phyloP scores from a whole-genome alignment of 805 yeast species.

The Metschnikowia lachancei region DNA sequence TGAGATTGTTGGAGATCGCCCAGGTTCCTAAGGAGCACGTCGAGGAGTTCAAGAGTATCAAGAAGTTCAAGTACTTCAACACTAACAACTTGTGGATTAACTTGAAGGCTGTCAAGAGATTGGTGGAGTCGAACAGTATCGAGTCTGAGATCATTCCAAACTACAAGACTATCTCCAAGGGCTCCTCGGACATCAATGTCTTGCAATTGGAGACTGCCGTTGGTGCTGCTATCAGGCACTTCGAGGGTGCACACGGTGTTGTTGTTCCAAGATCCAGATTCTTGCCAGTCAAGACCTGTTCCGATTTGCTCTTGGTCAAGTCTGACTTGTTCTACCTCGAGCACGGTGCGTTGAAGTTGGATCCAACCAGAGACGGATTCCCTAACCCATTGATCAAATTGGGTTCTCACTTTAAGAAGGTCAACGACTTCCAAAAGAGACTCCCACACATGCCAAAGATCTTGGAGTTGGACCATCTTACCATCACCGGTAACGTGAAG shows the following conservation, averaged over 20 bases:
- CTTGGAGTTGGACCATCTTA: conserved; percentile 93
- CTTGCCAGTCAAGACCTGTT: conserved; percentile 96
- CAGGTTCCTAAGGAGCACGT: conserved; percentile 98
- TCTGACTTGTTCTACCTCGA: conserved; percentile 88
- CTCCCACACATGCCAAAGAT: conserved; percentile 95
- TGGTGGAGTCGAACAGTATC: conserved; percentile 78
- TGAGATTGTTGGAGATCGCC: conserved; percentile 91
- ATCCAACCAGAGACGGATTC: conserved; percentile 83
- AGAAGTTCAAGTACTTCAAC: conserved; percentile 97
- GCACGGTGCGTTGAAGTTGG: conserved; percentile 86
- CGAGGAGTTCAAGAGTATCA: conserved; percentile 96
- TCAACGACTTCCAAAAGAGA: conserved; percentile 82
- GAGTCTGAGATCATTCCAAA: conserved; percentile 95
- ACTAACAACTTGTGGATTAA: conserved; percentile 98
- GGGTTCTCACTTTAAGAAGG: conserved; percentile 96
- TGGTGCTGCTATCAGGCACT: conserved; percentile 98
- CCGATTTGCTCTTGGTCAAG: conserved; percentile 90
- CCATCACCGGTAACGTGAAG: conserved; percentile 93
- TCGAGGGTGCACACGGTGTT: conserved; percentile 93
- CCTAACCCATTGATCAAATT: conserved; percentile 92
- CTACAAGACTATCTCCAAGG: conserved; percentile 75
- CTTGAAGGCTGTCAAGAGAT: conserved; percentile 87
- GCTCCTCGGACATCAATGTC: conserved; percentile 76
- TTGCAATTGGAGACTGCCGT: conserved; percentile 97
- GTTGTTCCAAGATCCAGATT: conserved; percentile 98